A percentile compares a stretch with the other conserved stretches of the same genome.
These are phyloP conservation scores for Rutidosis leptorrhynchoides DNA, from an alignment of 129 eudicot species.

Conservation along the genomic window DNA sequence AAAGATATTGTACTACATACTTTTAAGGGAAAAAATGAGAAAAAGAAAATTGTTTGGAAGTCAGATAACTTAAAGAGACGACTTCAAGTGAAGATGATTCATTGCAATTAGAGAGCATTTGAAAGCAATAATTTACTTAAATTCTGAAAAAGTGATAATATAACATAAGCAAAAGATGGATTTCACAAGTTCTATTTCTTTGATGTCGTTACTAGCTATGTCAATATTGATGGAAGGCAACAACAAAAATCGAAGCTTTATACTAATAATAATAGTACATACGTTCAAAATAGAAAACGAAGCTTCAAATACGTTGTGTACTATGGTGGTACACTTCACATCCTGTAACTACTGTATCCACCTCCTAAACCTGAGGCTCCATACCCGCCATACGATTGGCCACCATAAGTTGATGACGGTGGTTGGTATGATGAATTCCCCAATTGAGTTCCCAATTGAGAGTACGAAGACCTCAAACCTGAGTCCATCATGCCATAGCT, in stretches of 20 bases:
- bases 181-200: slow-evolving; percentile 9
- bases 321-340: slow-evolving; percentile 32
- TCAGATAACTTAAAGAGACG: too few relatives aligned
- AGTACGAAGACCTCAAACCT: slow-evolving; percentile 60
- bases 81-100: too few relatives aligned
- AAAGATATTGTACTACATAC: too few relatives aligned
- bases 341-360: slow-evolving; percentile 59
- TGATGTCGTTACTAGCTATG: slow-evolving; percentile 4
- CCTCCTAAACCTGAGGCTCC: slow-evolving; percentile 73
- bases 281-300: slow-evolving; percentile 20
- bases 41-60: too few relatives aligned
- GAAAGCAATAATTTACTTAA: too few relatives aligned
- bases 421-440: slow-evolving; percentile 45
- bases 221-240: slow-evolving; percentile 1
- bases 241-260: slow-evolving; percentile 10
- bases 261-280: slow-evolving; percentile 22
- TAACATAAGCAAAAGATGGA: neutral
- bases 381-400: slow-evolving; percentile 41
- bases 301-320: slow-evolving; percentile 21
- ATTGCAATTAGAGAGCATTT: too few relatives aligned
- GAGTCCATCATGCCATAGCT: slow-evolving; percentile 48
- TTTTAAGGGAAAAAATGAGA: too few relatives aligned
- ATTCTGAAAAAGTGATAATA: too few relatives aligned
- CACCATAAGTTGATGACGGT: slow-evolving; percentile 42
- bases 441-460: slow-evolving; percentile 51